These are phyloP conservation scores for Trichoderma aggressivum DNA, from an alignment of 2,329 filamentous ascomycete species.

Conservation along the genomic window DNA sequence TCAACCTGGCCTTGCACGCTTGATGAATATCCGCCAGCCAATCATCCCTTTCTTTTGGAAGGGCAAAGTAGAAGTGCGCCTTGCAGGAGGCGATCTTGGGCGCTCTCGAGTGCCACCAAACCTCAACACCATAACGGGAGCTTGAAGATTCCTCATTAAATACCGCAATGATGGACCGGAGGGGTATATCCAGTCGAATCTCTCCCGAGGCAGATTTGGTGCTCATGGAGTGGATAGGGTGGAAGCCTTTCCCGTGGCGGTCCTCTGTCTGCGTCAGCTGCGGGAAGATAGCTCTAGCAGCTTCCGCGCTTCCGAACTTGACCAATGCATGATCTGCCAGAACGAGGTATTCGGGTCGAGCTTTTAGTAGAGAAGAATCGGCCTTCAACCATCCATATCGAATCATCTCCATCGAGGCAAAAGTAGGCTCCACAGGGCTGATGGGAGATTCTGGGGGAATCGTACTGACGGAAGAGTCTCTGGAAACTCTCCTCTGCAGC, in stretches of 20 bases:
- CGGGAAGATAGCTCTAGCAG: conserved; percentile 47
- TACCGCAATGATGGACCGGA: conserved; percentile 49
- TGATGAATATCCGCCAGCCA: conserved; percentile 47
- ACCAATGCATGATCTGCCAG: conserved; percentile 49
- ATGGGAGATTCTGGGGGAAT: conserved; percentile 31
- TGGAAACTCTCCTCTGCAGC: conserved; percentile 41
- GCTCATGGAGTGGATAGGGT: conserved; percentile 24
- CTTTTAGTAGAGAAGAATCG: conserved; percentile 48
- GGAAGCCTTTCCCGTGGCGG: conserved; percentile 22
- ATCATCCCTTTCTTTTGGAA: conserved; percentile 48
- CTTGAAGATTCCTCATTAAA: conserved; percentile 50
- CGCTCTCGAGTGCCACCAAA: conserved; percentile 52
- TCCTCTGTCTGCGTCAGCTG: conserved; percentile 35
- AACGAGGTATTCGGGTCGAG: conserved; percentile 50
- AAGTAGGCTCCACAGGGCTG: conserved; percentile 32
- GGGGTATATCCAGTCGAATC: conserved; percentile 45
- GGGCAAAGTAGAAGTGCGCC: conserved; percentile 47
- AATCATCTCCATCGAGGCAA: conserved; percentile 39
- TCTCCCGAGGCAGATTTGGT: conserved; percentile 36
- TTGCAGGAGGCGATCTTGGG: conserved; percentile 46
- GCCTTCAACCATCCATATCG: conserved; percentile 48
- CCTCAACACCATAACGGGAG: conserved; percentile 50
- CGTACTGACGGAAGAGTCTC: conserved; percentile 33
- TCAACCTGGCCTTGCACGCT: conserved; percentile 39
- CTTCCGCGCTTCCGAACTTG: conserved; percentile 47